Evolutionary conservation across 305 asterid genomes (phyloP).

Genomic region (Lippia alba): DNA sequence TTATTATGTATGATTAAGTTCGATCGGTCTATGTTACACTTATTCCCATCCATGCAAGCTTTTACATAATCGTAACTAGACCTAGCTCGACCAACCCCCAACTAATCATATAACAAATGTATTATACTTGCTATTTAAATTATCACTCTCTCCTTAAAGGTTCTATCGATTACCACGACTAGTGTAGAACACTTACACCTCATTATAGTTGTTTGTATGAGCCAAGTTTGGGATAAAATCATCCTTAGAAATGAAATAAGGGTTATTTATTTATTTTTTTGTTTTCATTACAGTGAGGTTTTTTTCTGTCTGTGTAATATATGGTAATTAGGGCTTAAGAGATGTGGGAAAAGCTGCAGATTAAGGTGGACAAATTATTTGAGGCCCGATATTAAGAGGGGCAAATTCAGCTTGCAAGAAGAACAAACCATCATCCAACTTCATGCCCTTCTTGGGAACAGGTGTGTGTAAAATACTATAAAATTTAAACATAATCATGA

Average conservation of each 20-base stretch:
- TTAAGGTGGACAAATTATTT: slow-evolving; percentile 44
- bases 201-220: too few relatives aligned
- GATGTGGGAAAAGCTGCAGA: slow-evolving; percentile 50
- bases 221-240: too few relatives aligned
- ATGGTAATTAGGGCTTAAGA: slow-evolving; percentile 32
- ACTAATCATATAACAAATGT: too few relatives aligned
- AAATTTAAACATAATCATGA: too few relatives aligned
- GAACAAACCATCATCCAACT: slow-evolving; percentile 43
- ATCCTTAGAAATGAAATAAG: too few relatives aligned
- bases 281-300: neutral
- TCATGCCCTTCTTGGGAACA: slow-evolving; percentile 47
- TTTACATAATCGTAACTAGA: neutral
- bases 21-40: too few relatives aligned
- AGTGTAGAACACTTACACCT: too few relatives aligned
- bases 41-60: neutral
- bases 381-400: slow-evolving; percentile 45
- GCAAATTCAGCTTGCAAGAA: slow-evolving; percentile 41
- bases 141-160: too few relatives aligned
- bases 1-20: neutral
- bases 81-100: too few relatives aligned
- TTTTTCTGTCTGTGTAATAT: neutral
- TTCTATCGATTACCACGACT: too few relatives aligned
- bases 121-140: too few relatives aligned
- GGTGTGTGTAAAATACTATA: slow-evolving; percentile 10
- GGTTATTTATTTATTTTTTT: too few relatives aligned